Base-by-base conservation (phyloP, 1,139 yeast genomes). In the Taphrina pruni region DNA sequence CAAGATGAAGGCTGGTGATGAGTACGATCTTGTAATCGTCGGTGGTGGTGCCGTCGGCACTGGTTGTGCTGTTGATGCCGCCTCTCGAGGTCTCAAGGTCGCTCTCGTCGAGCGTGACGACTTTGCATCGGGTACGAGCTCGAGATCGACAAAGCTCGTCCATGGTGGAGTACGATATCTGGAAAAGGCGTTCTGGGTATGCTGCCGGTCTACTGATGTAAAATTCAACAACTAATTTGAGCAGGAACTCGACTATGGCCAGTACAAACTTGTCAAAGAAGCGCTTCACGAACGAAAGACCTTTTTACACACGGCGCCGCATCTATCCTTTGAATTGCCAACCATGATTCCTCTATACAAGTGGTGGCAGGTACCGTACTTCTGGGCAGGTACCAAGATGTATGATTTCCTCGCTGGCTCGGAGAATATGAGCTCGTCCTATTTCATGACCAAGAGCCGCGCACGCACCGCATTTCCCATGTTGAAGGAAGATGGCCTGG, bases 1-100 rank as follows among this genome's bases (percentile, higher is more conserved):
- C 21, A 45, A 54, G 55, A 45, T 66, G n/a, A 67, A 54, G 48
- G 41, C 60, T 12, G 71, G 71, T 38, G 64, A 52, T 17, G 69
- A 54, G 75, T 93, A 87, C 76, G 98, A 93, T 77, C 85, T 93
- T 43, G 80, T 93, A 73, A 83, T 93, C 73, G 87, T 93, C 73
- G 98, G 98, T 70, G 98, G 97, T 73, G 98, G 98, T 78, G 97
- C 98, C 50, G 88, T 95, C 21, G 98, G 98, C 73, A 82, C 97
- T 7, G 98, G 98, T 70, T 86, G 92, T 64, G 98, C 97, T 0
- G 82, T 93, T 62, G 98, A 93, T 79, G 97, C 97, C 48, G 86
- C 89, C 26, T 86, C 96, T 51, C 85, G 98, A 78, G 97, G 97
- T 48, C 85, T 92, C 74, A 89, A 90, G 77, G 97, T 92, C 60